phyloP scores from a whole-genome alignment of 139 green algal species.

The Ulvella scutata region DNA sequence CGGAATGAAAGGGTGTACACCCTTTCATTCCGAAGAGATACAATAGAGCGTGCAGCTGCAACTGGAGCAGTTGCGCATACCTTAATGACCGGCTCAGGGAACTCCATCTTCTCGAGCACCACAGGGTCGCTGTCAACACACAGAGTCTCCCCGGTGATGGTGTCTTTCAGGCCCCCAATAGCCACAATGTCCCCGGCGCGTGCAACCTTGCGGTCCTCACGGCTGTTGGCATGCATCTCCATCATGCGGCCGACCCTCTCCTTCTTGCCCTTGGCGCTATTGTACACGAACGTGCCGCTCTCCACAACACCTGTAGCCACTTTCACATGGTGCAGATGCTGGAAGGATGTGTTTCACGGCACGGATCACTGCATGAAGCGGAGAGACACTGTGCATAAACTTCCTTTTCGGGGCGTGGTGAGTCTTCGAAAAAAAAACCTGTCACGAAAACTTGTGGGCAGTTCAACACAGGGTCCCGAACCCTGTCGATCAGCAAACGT shows the following conservation, averaged over 20 bases:
- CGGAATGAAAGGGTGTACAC: too few relatives aligned
- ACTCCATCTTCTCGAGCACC: slow-evolving; percentile 98
- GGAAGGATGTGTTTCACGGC: not conserved
- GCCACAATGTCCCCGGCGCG: slow-evolving; percentile 90
- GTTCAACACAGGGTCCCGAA: too few relatives aligned
- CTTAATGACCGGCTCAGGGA: slow-evolving; percentile 99
- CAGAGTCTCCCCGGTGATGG: slow-evolving; percentile 74
- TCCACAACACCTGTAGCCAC: slow-evolving; percentile 26
- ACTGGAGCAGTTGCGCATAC: slow-evolving; percentile 12
- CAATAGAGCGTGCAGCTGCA: too few relatives aligned
- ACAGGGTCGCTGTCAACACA: slow-evolving; percentile 82
- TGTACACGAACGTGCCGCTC: slow-evolving; percentile 75
- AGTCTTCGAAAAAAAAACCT: too few relatives aligned
- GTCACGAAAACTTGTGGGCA: too few relatives aligned
- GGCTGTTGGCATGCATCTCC: slow-evolving; percentile 97
- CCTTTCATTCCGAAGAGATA: too few relatives aligned
- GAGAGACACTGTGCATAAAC: too few relatives aligned
- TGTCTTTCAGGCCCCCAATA: slow-evolving; percentile 85
- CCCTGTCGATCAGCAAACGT: too few relatives aligned
- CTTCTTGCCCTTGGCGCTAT: slow-evolving; percentile 91
- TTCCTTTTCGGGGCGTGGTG: too few relatives aligned
- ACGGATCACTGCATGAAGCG: too few relatives aligned
- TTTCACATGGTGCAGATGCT: not conserved
- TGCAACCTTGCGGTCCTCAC: slow-evolving; percentile 82
- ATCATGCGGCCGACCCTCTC: slow-evolving; percentile 94